Base-by-base conservation (phyloP, 1,284 basidiomycete genomes). In the Calocybe gambosa region DNA sequence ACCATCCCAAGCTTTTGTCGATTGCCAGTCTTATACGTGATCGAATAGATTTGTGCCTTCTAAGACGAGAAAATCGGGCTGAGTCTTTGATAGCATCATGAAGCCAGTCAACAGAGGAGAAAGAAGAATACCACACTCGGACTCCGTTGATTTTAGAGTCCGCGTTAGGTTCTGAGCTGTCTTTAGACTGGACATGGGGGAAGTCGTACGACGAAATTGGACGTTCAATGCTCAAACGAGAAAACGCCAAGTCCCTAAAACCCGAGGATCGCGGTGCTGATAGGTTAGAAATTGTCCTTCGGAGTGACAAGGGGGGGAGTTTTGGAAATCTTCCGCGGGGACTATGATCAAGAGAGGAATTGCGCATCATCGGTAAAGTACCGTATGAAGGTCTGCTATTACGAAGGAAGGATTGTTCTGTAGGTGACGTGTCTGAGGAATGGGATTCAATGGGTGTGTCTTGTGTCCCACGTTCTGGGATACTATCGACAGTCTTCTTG, bases 11-110 rank as follows among this genome's bases (percentile, higher is more conserved):
- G 54, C 81, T 79, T 49, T 88, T 83, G 68, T 99, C 95, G 59
- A 87, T 73, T 5, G 73, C 67, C 42, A 90, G 80, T n/a, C 74
- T 69, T 28, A 89, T 52, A 36, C 74, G 74, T 1, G 93, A 89
- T 13, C 90, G 79, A 21, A 86, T 18, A 0, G 89, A 90, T 51
- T 76, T 82, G 43, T 79, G 75, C 39, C 70, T 78, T 43, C 82
- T 71, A 15, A 94, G 68, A 37, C 80, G 77, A 21, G 83, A 77
- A 49, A 88, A 82, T 18, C 92, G 84, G 1, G 80, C 77, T 0
- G 89, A 89, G 58, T 93, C 90, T 63, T 94, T 93, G 71, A 94
- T 93, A 28, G 88, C 79, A 67, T 95, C 92, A 59, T 95, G 92
- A 42, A 95, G 71, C 92, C 92, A 94, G 63, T 94, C 92, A 50